These are phyloP conservation scores for Rhynchospora pubera DNA, from an alignment of 176 grass and related monocot species.

Conservation along the genomic window DNA sequence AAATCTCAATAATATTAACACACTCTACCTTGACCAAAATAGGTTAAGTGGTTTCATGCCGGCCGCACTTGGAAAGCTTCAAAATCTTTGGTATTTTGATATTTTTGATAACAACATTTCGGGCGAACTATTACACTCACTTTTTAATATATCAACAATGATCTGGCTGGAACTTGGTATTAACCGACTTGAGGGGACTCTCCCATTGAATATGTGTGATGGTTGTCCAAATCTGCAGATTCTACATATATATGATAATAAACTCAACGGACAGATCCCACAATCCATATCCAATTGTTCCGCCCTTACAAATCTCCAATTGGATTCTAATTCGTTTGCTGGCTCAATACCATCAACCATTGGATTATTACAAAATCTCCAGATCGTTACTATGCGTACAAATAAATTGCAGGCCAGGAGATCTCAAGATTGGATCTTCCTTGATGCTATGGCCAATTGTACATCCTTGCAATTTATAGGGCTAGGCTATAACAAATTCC, in stretches of 20 bases:
- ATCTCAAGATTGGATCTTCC: slow-evolving; percentile 21
- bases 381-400: background rate
- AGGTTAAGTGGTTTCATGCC: background rate
- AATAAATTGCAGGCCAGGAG: slow-evolving; percentile 20
- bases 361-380: background rate
- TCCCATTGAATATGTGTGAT: slow-evolving; percentile 24
- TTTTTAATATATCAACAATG: slow-evolving; percentile 24
- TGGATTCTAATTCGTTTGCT: background rate
- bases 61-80: background rate
- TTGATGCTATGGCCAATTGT: slow-evolving; percentile 29
- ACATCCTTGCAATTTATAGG: background rate
- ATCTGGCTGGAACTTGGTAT: background rate
- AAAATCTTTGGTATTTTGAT: background rate
- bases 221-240: background rate
- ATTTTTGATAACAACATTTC: slow-evolving; percentile 18
- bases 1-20: background rate
- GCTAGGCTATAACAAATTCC: slow-evolving; percentile 22
- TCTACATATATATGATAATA: background rate
- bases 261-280: background rate
- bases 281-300: slow-evolving; percentile 21
- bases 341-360: slow-evolving; percentile 15
- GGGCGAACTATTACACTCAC: slow-evolving; percentile 29
- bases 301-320: background rate
- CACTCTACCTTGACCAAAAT: background rate
- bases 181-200: slow-evolving; percentile 28